Base-by-base conservation (phyloP, 2,329 filamentous ascomycete genomes). In the Clarireedia sp. region DNA sequence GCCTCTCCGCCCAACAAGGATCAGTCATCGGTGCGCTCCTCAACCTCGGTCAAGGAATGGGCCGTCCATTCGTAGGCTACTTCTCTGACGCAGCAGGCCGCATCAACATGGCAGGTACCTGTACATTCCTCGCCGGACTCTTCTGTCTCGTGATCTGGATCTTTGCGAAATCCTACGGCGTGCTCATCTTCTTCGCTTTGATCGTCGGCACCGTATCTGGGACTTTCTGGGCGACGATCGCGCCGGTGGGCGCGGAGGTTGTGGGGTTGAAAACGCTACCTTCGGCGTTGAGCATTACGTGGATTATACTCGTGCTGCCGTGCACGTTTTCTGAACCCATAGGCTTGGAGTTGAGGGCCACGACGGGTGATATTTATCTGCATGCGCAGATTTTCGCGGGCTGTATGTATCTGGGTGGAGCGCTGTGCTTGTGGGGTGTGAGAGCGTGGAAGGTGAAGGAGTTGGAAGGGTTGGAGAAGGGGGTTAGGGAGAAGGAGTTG, bases 131-230 rank as follows among this genome's bases (percentile, higher is more conserved):
- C 2, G 79, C 79, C 1, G 84, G 81, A 6, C 57, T 90, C 1
- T 79, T 87, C 37, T 79, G 80, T 38, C 76, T 92, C 45, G 78
- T 85, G 19, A 76, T 92, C 36, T 92, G 89, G 89, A 82, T 83
- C 54, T 82, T 83, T 58, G 86, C 86, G 2, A 79, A 77, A 60
- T 68, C 67, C 10, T 87, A 82, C 59, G 84, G 81, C 0, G 80
- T 88, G 0, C 74, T 89, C 26, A 76, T 92, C 33, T 79, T 91
- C 63, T 92, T 88, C 64, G 78, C 82, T 0, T 69, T 92, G 14
- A 69, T 89, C 1, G 76, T 75, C 5, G 87, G 87, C 2, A 76
- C 74, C 2, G 82, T 90, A 1, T 82, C 81, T 2, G 89, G 89
- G 6, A 85, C 82, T 51, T 65, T 56, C 45, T 56, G 54, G 54